Base-by-base conservation (phyloP, 108 stramenopile species). In the Skeletonema costatum region DNA sequence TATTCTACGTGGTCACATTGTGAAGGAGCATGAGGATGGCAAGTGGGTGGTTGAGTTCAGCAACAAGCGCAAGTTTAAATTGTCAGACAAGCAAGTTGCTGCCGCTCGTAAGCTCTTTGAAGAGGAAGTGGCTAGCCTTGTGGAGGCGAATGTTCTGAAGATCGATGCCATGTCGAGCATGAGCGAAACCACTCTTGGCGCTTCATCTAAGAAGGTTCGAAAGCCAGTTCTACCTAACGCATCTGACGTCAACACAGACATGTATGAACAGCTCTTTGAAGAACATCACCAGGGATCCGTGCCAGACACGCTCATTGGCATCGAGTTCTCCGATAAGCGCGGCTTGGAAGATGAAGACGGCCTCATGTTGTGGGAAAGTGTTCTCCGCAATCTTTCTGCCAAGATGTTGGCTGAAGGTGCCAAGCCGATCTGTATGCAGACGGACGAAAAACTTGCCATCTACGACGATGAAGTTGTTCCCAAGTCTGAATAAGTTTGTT, bases 51-150 rank as follows among this genome's bases (percentile, higher is more conserved):
- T 12, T 6, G 39, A 64, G 8, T 41, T 41, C n/a, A 41, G 19
- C 41, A 64, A 64, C 31, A 64, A 13, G 39, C 63, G 63, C 17
- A 64, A 41, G 63, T 64, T 64, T 0, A 64, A 41, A 33, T 5
- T 64, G 0, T 17, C n/a, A 2, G 39, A 38, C 1, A 25, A 41
- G 39, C 63, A 64, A 64, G 63, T 41, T 16, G 17, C 19, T 17
- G 5, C 8, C 2, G 63, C 63, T 64, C 63, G 63, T 10, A 17
- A 17, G 0, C 31, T 64, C 17, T 64, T 64, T 33, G 8, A 64
- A 19, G 17, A 64, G 33, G 30, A 64, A 64, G 63, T 64, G 17
- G 63, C 63, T 64, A 8, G 8, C 39, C 63, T 64, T 21, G 63
- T 64, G 0, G 8, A 41, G n/a, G 63, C 63, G 6, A 41, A 41